A percentile compares a stretch with the other conserved stretches of the same genome.
phyloP scores from a whole-genome alignment of 768 basidiomycete genomes.

The Hericium erinaceus region DNA sequence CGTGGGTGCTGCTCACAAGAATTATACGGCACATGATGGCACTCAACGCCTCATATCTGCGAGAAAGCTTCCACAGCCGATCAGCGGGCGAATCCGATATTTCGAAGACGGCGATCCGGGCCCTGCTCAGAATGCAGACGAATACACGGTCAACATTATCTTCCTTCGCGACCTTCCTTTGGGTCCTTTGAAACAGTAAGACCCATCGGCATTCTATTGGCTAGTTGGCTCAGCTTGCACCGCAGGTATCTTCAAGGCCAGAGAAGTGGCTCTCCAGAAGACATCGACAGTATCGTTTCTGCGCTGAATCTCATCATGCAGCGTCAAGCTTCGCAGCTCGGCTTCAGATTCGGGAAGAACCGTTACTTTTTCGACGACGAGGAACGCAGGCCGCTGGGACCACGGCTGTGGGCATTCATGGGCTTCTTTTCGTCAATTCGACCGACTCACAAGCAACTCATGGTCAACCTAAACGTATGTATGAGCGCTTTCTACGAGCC shows the following conservation, averaged over 20 bases:
- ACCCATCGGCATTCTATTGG: not conserved
- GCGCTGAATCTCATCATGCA: conserved; percentile 59
- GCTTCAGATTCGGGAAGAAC: conserved; percentile 56
- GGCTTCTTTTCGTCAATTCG: conserved; percentile 46
- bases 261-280: conserved; percentile 36
- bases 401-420: conserved; percentile 34
- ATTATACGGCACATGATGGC: conserved; percentile 42
- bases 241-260: conserved; percentile 49
- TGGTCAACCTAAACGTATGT: conserved; percentile 46
- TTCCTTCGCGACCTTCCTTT: conserved; percentile 22
- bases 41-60: conserved; percentile 34
- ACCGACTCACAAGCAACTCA: conserved; percentile 36
- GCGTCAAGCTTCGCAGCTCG: conserved; percentile 42
- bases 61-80: conserved; percentile 27
- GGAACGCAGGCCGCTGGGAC: conserved; percentile 20
- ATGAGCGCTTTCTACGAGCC: conserved; percentile 49
- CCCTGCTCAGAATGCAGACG: conserved; percentile 27
- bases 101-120: conserved; percentile 31
- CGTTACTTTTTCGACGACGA: conserved; percentile 50
- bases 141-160: conserved; percentile 31
- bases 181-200: conserved; percentile 26
- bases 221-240: not conserved
- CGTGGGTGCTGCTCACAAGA: conserved; percentile 24
- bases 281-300: conserved; percentile 49
- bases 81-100: conserved; percentile 25